These are phyloP conservation scores for Truncatella angustata DNA, from an alignment of 2,329 filamentous ascomycete genomes.

Conservation along the genomic window DNA sequence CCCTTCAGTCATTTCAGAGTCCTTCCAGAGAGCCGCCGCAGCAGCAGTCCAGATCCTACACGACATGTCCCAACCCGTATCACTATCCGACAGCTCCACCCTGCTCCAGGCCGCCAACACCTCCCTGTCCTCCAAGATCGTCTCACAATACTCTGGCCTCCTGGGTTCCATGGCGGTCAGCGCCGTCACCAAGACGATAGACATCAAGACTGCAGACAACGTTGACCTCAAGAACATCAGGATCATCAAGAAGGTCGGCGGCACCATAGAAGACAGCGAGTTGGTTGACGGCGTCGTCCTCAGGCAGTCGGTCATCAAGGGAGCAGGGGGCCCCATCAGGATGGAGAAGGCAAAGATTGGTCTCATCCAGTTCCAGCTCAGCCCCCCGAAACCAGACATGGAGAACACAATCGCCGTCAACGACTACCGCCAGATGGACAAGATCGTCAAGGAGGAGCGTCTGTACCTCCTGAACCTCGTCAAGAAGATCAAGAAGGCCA, in stretches of 20 bases:
- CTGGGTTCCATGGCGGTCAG: conserved; percentile 98
- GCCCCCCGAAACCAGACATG: conserved; percentile 99
- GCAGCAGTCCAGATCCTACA: conserved; percentile 88
- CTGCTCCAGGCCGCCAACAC: conserved; percentile 96
- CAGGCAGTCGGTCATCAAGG: conserved; percentile 91
- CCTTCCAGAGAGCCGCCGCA: conserved; percentile 91
- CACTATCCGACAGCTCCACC: conserved; percentile 80
- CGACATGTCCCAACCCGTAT: conserved; percentile 93
- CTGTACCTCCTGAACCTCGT: conserved; percentile 98
- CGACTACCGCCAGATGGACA: conserved; percentile 99
- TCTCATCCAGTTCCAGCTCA: conserved; percentile 97
- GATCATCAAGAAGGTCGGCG: conserved; percentile 95
- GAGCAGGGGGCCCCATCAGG: conserved; percentile 80
- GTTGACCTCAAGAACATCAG: conserved; percentile 96
- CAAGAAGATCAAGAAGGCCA: conserved; percentile 99
- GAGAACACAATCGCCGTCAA: conserved; percentile 99
- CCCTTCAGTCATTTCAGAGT: conserved; percentile 94
- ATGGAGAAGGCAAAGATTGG: conserved; percentile 98
- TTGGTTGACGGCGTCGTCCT: conserved; percentile 93
- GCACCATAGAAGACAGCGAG: conserved; percentile 97
- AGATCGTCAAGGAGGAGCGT: conserved; percentile 98
- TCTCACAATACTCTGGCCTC: conserved; percentile 92
- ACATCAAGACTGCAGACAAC: conserved; percentile 92
- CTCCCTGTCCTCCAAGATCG: conserved; percentile 96
- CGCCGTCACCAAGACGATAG: conserved; percentile 92